These are phyloP conservation scores for Fusarium sp. DNA, from an alignment of 2,329 filamentous ascomycete genomes.

Conservation along the genomic window DNA sequence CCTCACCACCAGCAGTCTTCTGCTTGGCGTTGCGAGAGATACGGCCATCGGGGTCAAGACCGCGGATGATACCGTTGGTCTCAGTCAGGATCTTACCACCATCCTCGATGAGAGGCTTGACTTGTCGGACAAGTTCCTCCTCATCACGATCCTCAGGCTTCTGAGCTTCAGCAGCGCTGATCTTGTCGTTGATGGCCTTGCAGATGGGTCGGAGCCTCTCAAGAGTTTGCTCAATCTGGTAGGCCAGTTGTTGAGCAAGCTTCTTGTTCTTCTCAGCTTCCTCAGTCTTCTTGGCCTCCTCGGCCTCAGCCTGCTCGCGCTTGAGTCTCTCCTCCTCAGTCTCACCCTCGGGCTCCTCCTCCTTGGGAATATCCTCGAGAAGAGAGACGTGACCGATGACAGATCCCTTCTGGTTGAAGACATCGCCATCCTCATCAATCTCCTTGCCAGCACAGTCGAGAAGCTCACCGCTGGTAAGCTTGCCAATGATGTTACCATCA, in stretches of 20 bases:
- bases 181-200: conserved; percentile 86
- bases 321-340: conserved; percentile 54
- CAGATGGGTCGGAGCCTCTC: conserved; percentile 87
- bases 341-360: conserved; percentile 60
- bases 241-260: conserved; percentile 80
- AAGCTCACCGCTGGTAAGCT: conserved; percentile 75
- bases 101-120: conserved; percentile 90
- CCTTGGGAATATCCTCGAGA: conserved; percentile 65
- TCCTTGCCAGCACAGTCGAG: conserved; percentile 74
- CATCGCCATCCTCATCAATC: conserved; percentile 77
- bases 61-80: conserved; percentile 86
- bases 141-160: conserved; percentile 91
- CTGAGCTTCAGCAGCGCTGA: conserved; percentile 82
- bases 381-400: conserved; percentile 76
- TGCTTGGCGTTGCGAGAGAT: conserved; percentile 89
- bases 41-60: conserved; percentile 87
- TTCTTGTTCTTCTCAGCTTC: conserved; percentile 76
- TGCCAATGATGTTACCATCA: conserved; percentile 71
- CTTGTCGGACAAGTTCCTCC: conserved; percentile 85
- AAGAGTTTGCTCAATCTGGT: conserved; percentile 80
- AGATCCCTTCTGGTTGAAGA: conserved; percentile 75
- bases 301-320: conserved; percentile 50
- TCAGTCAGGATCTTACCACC: conserved; percentile 84
- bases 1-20: conserved; percentile 76
- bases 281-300: conserved; percentile 63